phyloP scores from a whole-genome alignment of 176 grass and related monocot genomes.

The Aegilops longissima region DNA sequence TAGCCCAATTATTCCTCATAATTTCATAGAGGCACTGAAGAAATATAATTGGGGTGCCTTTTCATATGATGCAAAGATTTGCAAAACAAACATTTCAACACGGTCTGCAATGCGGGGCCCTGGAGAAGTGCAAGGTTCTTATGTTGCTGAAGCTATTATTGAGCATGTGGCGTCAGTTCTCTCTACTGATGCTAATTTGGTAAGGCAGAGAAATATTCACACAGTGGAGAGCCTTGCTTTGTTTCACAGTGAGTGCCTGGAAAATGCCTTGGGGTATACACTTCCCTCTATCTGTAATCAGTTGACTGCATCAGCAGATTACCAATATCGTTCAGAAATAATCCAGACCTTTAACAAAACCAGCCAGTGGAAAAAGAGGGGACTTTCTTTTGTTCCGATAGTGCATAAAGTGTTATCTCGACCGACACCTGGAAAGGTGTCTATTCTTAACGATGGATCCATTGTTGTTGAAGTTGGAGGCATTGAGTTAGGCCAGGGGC shows the following conservation, averaged over 20 bases:
- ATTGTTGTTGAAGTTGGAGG: slow-evolving; percentile 95
- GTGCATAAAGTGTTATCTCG: slow-evolving; percentile 57
- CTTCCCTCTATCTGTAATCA: slow-evolving; percentile 68
- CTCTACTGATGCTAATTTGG: slow-evolving; percentile 56
- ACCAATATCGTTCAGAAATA: slow-evolving; percentile 47
- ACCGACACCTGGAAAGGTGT: slow-evolving; percentile 81
- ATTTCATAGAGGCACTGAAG: slow-evolving; percentile 72
- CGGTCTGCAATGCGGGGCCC: slow-evolving; percentile 90
- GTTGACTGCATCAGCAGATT: slow-evolving; percentile 52
- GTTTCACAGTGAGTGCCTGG: slow-evolving; percentile 63
- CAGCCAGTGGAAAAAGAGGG: slow-evolving; percentile 83
- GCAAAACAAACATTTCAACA: slow-evolving; percentile 78
- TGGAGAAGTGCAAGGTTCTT: slow-evolving; percentile 93
- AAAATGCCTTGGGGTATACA: slow-evolving; percentile 69
- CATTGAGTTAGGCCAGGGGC: slow-evolving; percentile 91
- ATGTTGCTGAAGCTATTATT: slow-evolving; percentile 87
- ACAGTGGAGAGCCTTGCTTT: slow-evolving; percentile 78
- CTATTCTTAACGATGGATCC: slow-evolving; percentile 88
- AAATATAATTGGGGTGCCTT: slow-evolving; percentile 97
- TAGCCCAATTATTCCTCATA: slow-evolving; percentile 62
- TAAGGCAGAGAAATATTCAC: slow-evolving; percentile 85
- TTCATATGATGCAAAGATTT: slow-evolving; percentile 87
- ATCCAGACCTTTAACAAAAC: slow-evolving; percentile 61
- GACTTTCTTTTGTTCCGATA: slow-evolving; percentile 73
- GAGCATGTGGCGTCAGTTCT: slow-evolving; percentile 79